Base-by-base conservation (phyloP, 2,329 filamentous ascomycete species). In the Ophiostoma piceae region DNA sequence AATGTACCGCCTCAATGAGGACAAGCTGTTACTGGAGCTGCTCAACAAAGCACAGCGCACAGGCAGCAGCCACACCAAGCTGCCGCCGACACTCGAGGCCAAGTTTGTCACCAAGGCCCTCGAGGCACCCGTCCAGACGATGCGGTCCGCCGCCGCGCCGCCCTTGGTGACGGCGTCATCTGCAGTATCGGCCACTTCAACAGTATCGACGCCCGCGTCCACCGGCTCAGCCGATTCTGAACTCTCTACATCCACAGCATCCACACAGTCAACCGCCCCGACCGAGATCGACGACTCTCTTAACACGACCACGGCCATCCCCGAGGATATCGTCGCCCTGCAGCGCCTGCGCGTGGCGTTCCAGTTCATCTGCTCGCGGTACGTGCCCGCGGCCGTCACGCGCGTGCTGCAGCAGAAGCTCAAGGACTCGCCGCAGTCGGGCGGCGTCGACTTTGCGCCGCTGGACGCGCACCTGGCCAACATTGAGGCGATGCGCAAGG, bases 31-130 rank as follows among this genome's bases (percentile, higher is more conserved):
- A 7, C 76, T 79, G 1, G 83, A 89, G 69, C 76, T 98, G 0
- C 73, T 94, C 7, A 76, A 79, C 22, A 98, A 97, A 78, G 92
- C 93, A 5, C 83, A 84, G 72, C 83, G 83, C 5, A 90, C 96
- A 84, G 65, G 65, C 22, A 83, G 84, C n/a, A 81, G 80, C 0
- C 43, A 29, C 22, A 39, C 43, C 4, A 87, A 88, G 0, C 80
- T 98, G 11, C 93, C 95, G 1, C 80, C 82, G 7, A 96, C 90
- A 74, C 85, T 99, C 84, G 94, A 97, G 77, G 91, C 95, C 66
- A 89, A 87, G 60, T 96, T 97, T 74, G 87, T 99, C 9, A 86
- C 84, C 68, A 90, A 90, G 75, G 85, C 86, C 1, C 82, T 99
- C 5, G 91, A 95, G 74, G 85, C 88, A 4, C 94, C 95, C 0